Evolutionary conservation across 352 stramenopile species (phyloP), one percentile per base, ranked within the genome.

Genomic region (Globisporangium perplexum): DNA sequence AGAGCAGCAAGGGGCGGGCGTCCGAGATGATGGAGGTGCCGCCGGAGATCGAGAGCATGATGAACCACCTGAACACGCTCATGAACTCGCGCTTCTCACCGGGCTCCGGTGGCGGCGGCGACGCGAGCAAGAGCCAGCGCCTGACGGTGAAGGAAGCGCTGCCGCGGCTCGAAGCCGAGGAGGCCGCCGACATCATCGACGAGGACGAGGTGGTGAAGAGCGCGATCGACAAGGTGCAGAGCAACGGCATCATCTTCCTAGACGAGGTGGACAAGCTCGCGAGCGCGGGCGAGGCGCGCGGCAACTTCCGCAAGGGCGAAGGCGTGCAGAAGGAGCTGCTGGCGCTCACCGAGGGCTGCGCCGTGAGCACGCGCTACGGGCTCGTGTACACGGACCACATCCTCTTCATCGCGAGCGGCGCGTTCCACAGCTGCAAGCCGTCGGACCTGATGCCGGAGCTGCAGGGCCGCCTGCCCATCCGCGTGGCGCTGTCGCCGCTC

Each of bases 231-330:
- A 88, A 85, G 53, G 96, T 98, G 44, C 95, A 99, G 72, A 87
- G 98, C 71, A 97, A 95, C 59, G 97, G 97, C 24, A 99, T 99
- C 69, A 96, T 99, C 24, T 99, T 99, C 64, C 96, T 99, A 54
- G 97, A 99, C 75, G 97, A 99, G 69, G 98, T 99, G 50, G 97
- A 99, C 74, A 99, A 99, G 74, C 96, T 99, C 47, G 96, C 96
- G 41, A 93, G 77, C 42, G 71, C 82, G 24, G 83, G 90, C 49
- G 93, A 98, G 48, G 77, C 85, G 49, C 77, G 88, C n/a, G 90
- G 90, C 26, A 97, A 76, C 59, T 90, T 76, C 59, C 77, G 79
- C 53, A 93, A 93, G 56, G 93, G 94, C 22, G 97, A 99, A 68
- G 97, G 97, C 31, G 97, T 99, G 35, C 97, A 99, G 75, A 96